Evolutionary conservation across 352 stramenopile genomes (phyloP).

Genomic region (Phytopythium vexans): DNA sequence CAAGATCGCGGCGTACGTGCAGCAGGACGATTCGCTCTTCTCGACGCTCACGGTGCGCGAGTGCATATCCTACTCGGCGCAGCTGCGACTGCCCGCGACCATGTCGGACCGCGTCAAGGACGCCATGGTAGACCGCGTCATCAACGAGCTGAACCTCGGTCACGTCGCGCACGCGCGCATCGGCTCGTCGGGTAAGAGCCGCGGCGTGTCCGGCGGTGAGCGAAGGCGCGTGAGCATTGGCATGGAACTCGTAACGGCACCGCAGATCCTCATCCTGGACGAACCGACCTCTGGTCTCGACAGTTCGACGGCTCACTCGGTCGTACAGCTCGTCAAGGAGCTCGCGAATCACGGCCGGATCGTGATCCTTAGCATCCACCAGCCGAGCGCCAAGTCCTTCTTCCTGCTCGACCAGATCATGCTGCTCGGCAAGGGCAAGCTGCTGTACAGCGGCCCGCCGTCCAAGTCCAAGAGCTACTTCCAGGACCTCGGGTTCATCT

Average conservation of each 20-base stretch:
- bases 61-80: slow-evolving; percentile 79
- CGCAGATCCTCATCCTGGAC: slow-evolving; percentile 86
- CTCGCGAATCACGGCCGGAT: slow-evolving; percentile 80
- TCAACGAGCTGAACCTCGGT: slow-evolving; percentile 68
- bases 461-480: slow-evolving; percentile 53
- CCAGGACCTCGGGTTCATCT: slow-evolving; percentile 64
- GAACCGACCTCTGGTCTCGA: slow-evolving; percentile 93
- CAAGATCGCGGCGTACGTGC: slow-evolving; percentile 80
- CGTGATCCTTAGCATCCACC: slow-evolving; percentile 85
- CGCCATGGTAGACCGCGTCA: slow-evolving; percentile 64
- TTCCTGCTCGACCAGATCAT: slow-evolving; percentile 88
- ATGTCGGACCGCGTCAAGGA: slow-evolving; percentile 54
- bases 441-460: slow-evolving; percentile 58
- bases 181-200: slow-evolving; percentile 34
- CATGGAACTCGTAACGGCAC: slow-evolving; percentile 91
- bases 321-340: slow-evolving; percentile 89
- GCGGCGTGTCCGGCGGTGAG: slow-evolving; percentile 93
- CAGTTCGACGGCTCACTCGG: slow-evolving; percentile 83
- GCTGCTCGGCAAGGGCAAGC: slow-evolving; percentile 80
- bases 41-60: slow-evolving; percentile 81
- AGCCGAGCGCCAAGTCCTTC: slow-evolving; percentile 91
- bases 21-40: slow-evolving; percentile 85
- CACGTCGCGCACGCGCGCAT: slow-evolving; percentile 67
- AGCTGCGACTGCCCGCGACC: slow-evolving; percentile 56
- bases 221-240: slow-evolving; percentile 91